Evolutionary conservation across 2,329 filamentous ascomycete species (phyloP).

Genomic region (Epichloe hybrida): DNA sequence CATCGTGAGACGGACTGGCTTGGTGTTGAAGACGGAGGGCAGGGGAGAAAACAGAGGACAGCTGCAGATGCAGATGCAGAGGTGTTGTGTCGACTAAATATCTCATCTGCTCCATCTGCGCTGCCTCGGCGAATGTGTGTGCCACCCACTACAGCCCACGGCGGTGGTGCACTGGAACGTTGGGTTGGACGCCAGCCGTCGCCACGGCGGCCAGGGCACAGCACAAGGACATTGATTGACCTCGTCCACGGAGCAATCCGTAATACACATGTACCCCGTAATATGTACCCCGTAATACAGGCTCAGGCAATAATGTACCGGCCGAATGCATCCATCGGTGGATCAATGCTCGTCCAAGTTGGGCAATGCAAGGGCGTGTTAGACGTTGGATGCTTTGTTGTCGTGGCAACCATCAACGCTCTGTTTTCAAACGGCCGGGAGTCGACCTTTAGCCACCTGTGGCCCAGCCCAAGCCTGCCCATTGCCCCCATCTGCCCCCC

Average conservation of each 20-base stretch:
- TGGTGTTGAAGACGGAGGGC: constrained; percentile 7
- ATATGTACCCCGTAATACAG: too few relatives aligned
- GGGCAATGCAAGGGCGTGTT: background rate
- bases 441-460: background rate
- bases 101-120: background rate
- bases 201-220: background rate
- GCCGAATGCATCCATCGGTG: too few relatives aligned
- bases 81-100: constrained; percentile 1
- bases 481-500: background rate
- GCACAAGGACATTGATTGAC: too few relatives aligned
- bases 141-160: background rate
- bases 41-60: background rate
- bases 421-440: constrained; percentile 7
- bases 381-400: background rate
- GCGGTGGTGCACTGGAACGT: background rate
- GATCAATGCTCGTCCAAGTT: background rate
- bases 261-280: too few relatives aligned
- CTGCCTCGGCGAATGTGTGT: background rate
- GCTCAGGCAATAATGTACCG: too few relatives aligned
- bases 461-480: background rate
- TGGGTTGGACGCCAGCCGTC: background rate
- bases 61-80: background rate
- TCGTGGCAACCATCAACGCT: constrained; percentile 10
- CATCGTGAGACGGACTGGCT: constrained; percentile 10
- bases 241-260: background rate